phyloP scores from a whole-genome alignment of 495 filamentous ascomycete genomes.

The Emericellopsis terricola region DNA sequence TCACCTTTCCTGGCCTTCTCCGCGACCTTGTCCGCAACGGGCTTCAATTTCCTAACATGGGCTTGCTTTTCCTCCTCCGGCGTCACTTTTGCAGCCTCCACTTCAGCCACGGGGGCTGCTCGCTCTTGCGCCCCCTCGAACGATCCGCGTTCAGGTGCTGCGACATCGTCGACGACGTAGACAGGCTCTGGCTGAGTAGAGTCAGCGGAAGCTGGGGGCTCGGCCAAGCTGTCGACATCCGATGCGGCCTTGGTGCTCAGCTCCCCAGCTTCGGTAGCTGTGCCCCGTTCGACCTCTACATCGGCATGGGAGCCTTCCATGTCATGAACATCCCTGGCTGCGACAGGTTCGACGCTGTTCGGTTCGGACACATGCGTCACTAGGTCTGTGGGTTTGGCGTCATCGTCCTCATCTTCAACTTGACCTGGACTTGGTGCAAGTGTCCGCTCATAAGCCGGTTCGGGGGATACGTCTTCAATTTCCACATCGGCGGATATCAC shows the following conservation, averaged over 20 bases:
- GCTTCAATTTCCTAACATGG: constrained; percentile 9
- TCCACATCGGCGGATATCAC: too few relatives aligned
- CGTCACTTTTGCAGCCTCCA: not conserved
- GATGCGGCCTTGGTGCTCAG: too few relatives aligned
- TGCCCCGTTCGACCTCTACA: too few relatives aligned
- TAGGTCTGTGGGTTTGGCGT: not conserved
- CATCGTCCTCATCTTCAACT: not conserved
- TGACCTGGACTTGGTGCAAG: not conserved
- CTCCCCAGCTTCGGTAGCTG: too few relatives aligned
- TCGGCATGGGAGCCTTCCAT: too few relatives aligned
- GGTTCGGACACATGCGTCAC: too few relatives aligned
- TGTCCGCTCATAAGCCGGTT: not conserved
- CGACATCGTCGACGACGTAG: not conserved
- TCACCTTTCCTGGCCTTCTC: constrained; percentile 12
- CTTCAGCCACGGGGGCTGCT: not conserved
- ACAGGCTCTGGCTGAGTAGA: not conserved
- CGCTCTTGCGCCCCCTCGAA: not conserved
- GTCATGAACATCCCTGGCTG: too few relatives aligned
- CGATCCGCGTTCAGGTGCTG: not conserved
- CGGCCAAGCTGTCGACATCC: too few relatives aligned
- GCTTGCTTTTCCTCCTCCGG: constrained; percentile 6
- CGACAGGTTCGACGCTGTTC: too few relatives aligned
- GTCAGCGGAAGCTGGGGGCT: not conserved
- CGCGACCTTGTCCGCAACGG: constrained; percentile 7
- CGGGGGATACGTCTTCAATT: not conserved